Evolutionary conservation across 495 filamentous ascomycete genomes (phyloP), one percentile per base, ranked within the genome.

Genomic region (Articulospora tetracladia): DNA sequence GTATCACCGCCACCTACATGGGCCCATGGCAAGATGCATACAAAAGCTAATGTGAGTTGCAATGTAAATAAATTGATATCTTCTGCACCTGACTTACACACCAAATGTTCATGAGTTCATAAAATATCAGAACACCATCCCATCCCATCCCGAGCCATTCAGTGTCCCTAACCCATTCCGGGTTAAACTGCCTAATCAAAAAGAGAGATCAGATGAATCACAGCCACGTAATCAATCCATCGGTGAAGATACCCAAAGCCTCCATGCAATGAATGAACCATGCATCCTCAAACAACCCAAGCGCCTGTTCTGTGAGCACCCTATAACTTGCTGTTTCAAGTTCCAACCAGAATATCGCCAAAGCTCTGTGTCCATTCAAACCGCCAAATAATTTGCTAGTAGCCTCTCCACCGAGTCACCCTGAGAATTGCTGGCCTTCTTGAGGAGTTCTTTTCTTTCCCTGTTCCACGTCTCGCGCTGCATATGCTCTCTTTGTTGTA

Each of bases 401-500:
- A 66, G 28, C 27, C 52, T 60, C 53, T 63, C 64, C 30, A 62
- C 53, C 1, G 22, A 27, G 7, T 66, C 64, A 13, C 64, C 64
- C 46, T 60, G 55, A 7, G 12, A 24, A 57, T 58, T 60, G 27
- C 71, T 66, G 23, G 71, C 72, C 46, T 69, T 70, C 55, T 65
- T 69, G 39, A 79, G 36, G 48, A 79, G 66, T 47, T 72, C 69
- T 13, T 64, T 66, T 50, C 71, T 58, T 51, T 68, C 61, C 67
- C 68, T 44, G 53, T 77, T 75, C 50, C 69, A 64, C 34, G 68
- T 54, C 59, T 73, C 69, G 34, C 70, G 73, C 58, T 73, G 73
- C 68, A 73, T 64, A 2, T 66, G 68, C 60, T 74, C 70, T n/a
- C 70, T 55, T 49, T 77, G 70, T 58, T 74, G 68, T 27, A 74